Evolutionary conservation across 345 rosid species (phyloP).

Genomic region (Sisymbrium irio): DNA sequence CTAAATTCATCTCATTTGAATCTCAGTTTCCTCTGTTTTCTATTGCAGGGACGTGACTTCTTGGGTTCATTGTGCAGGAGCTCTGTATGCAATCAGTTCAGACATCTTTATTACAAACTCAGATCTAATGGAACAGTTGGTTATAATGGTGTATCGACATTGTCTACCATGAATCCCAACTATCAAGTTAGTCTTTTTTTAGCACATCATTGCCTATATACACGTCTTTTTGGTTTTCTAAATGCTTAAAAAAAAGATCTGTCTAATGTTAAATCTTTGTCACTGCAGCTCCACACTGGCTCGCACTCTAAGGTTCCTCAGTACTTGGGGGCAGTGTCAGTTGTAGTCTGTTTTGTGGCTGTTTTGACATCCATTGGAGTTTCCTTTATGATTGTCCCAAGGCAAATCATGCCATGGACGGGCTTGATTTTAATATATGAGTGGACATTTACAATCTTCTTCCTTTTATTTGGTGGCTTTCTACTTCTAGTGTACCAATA

Average conservation of each 20-base stretch:
- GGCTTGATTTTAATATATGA: conserved; percentile 82
- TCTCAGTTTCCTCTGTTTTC: conserved; percentile 2
- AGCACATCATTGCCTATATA: neutral
- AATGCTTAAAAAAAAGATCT: neutral
- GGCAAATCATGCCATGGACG: conserved; percentile 89
- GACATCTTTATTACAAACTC: conserved; percentile 58
- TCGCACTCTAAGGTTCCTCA: conserved; percentile 58
- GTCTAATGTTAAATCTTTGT: neutral
- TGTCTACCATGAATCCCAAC: conserved; percentile 45
- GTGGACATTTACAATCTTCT: conserved; percentile 78
- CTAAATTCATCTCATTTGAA: conserved; percentile 1
- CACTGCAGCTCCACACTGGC: conserved; percentile 47
- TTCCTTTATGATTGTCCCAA: conserved; percentile 66
- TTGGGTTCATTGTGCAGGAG: conserved; percentile 49
- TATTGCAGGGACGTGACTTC: conserved; percentile 53
- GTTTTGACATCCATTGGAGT: conserved; percentile 55
- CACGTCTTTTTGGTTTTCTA: neutral
- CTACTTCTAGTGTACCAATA: conserved; percentile 56
- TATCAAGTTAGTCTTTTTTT: conserved; percentile 48
- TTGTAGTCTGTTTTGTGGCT: conserved; percentile 51
- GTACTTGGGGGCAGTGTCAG: conserved; percentile 63
- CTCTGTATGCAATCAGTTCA: conserved; percentile 60
- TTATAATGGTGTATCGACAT: conserved; percentile 56
- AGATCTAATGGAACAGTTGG: conserved; percentile 56
- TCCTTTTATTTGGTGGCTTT: conserved; percentile 60